phyloP scores from a whole-genome alignment of 2,329 filamentous ascomycete species.

The Zasmidium cellare region DNA sequence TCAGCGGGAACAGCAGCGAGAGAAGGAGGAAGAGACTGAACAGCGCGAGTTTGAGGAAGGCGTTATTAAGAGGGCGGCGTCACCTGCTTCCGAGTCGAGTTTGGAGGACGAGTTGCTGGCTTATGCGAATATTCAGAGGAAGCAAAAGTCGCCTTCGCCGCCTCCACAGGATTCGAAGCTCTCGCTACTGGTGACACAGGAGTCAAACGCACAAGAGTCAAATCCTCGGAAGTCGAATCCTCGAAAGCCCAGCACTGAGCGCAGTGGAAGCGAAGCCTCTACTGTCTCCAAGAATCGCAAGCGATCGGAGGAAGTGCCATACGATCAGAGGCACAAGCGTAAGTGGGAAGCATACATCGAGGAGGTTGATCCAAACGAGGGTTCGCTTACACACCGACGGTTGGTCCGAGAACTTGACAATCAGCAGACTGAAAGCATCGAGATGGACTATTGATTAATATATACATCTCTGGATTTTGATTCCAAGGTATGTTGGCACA shows the following conservation, averaged over 20 bases:
- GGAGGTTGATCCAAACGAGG: slow-evolving; percentile 36
- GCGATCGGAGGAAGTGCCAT: slow-evolving; percentile 27
- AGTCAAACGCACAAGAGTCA: too few relatives aligned
- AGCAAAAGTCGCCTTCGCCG: background rate
- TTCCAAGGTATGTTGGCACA: background rate
- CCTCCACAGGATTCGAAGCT: background rate
- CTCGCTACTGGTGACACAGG: too few relatives aligned
- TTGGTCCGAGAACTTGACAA: slow-evolving; percentile 47
- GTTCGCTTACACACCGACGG: slow-evolving; percentile 45
- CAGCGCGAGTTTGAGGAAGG: slow-evolving; percentile 4
- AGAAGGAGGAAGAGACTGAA: slow-evolving; percentile 13
- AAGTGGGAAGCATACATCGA: slow-evolving; percentile 39
- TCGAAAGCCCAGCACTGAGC: slow-evolving; percentile 18
- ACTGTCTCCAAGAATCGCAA: slow-evolving; percentile 14
- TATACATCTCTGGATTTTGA: background rate
- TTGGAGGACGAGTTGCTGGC: slow-evolving; percentile 26
- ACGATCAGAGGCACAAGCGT: slow-evolving; percentile 34
- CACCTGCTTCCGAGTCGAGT: slow-evolving; percentile 28
- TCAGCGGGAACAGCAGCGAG: slow-evolving; percentile 48
- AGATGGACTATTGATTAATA: slow-evolving; percentile 49
- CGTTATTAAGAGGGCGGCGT: slow-evolving; percentile 7
- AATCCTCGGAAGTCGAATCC: background rate
- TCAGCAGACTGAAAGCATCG: slow-evolving; percentile 38
- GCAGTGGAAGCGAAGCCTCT: slow-evolving; percentile 22
- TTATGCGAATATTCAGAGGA: slow-evolving; percentile 13